Percentiles rank a stretch among this genome's conserved stretches.
phyloP scores from a whole-genome alignment of 2,329 filamentous ascomycete species.

The Cercospora sp. region DNA sequence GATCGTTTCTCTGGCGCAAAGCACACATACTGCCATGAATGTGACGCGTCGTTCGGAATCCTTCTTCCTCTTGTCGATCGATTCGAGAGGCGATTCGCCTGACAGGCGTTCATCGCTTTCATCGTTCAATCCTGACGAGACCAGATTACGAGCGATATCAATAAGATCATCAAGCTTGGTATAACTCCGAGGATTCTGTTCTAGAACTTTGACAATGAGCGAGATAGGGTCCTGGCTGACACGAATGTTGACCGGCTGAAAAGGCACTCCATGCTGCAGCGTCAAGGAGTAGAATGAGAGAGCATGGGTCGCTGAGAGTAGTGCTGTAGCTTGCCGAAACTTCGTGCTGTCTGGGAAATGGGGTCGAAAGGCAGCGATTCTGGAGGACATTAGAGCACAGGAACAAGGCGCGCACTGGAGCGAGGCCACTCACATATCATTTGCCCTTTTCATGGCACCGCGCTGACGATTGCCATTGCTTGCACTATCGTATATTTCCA shows the following conservation, averaged over 20 bases:
- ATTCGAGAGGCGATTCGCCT: conserved; percentile 38
- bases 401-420: conserved; percentile 10
- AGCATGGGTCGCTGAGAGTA: conserved; percentile 72
- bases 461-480: conserved; percentile 76
- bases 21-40: conserved; percentile 62
- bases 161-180: conserved; percentile 73
- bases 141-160: conserved; percentile 67
- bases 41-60: conserved; percentile 66
- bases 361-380: conserved; percentile 64
- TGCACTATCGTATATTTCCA: conserved; percentile 76
- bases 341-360: conserved; percentile 57
- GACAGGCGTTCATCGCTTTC: conserved; percentile 31
- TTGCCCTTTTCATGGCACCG: conserved; percentile 74
- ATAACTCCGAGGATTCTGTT: conserved; percentile 74
- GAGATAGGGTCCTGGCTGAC: conserved; percentile 73
- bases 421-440: conserved; percentile 64
- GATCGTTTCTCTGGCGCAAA: background rate
- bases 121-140: conserved; percentile 52
- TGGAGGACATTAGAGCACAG: conserved; percentile 39
- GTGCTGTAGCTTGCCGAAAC: conserved; percentile 60
- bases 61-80: conserved; percentile 27
- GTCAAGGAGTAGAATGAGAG: conserved; percentile 76
- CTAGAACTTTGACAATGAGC: conserved; percentile 70
- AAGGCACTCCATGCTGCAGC: conserved; percentile 76
- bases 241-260: conserved; percentile 75